These are phyloP conservation scores for Lactarius hengduanensis DNA, from an alignment of 768 basidiomycete species.

Conservation along the genomic window DNA sequence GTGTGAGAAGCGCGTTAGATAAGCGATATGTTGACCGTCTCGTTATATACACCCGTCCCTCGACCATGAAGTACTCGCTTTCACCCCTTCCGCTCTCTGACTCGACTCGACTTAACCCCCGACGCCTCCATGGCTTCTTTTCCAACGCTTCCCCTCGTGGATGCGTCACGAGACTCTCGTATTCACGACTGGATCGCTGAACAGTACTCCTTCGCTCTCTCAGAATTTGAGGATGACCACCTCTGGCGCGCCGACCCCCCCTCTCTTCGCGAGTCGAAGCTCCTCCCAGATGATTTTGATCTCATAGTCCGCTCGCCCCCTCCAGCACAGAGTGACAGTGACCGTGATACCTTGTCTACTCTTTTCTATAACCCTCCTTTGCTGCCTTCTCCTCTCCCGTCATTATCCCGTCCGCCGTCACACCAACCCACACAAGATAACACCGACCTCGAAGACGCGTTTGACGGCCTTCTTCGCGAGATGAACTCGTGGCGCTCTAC, in stretches of 20 bases:
- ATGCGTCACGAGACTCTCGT: slow-evolving; percentile 28
- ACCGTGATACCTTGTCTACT: slow-evolving; percentile 15
- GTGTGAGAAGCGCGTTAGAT: slow-evolving; percentile 17
- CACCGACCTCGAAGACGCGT: slow-evolving; percentile 37
- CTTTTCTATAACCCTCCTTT: slow-evolving; percentile 40
- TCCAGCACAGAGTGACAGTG: slow-evolving; percentile 6
- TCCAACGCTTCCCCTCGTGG: slow-evolving; percentile 22
- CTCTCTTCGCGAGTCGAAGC: slow-evolving; percentile 29
- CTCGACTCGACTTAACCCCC: neutral
- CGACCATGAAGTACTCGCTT: slow-evolving; percentile 4
- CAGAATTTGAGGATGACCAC: slow-evolving; percentile 22
- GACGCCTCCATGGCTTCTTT: slow-evolving; percentile 24
- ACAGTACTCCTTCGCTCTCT: slow-evolving; percentile 29
- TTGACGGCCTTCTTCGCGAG: slow-evolving; percentile 40
- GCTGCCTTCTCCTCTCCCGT: slow-evolving; percentile 31
- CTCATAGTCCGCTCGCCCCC: slow-evolving; percentile 6
- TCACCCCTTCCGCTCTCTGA: slow-evolving; percentile 19
- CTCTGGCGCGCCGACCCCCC: slow-evolving; percentile 21
- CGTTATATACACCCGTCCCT: slow-evolving; percentile 19
- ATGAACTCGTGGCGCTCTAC: slow-evolving; percentile 33
- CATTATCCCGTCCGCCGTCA: neutral
- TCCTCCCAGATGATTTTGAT: slow-evolving; percentile 28
- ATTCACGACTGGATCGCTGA: slow-evolving; percentile 31
- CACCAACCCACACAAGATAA: slow-evolving; percentile 28
- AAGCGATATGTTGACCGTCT: slow-evolving; percentile 13